These are phyloP conservation scores for Madurella mycetomatis DNA, from an alignment of 2,329 filamentous ascomycete species.

Conservation along the genomic window DNA sequence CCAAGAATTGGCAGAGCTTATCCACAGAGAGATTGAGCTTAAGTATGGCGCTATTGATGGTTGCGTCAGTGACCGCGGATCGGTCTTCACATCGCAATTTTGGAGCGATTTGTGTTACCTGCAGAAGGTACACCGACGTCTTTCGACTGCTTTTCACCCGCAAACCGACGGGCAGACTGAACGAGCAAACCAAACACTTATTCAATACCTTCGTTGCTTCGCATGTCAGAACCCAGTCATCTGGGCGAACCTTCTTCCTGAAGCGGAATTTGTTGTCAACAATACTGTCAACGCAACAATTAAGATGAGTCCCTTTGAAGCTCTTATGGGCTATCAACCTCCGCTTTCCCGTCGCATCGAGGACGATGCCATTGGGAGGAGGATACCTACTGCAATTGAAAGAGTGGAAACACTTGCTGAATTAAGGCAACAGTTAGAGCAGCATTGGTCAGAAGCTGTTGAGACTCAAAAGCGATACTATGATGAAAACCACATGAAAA, in stretches of 20 bases:
- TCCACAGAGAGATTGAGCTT: background rate
- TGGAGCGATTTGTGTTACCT: background rate
- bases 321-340: background rate
- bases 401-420: background rate
- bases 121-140: background rate
- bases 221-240: background rate
- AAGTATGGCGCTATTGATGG: background rate
- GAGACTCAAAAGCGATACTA: background rate
- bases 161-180: background rate
- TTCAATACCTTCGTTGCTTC: background rate
- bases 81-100: background rate
- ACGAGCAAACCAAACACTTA: background rate
- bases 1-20: background rate
- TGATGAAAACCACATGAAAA: background rate
- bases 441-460: background rate
- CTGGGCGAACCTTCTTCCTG: background rate
- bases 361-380: background rate
- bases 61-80: background rate
- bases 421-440: background rate
- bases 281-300: background rate
- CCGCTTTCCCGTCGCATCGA: background rate
- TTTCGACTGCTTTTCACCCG: background rate
- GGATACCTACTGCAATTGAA: background rate
- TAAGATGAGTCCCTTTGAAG: background rate
- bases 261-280: background rate